Conservation (phyloP, 495 filamentous ascomycete species). For the Bryoglossum gracile region DNA sequence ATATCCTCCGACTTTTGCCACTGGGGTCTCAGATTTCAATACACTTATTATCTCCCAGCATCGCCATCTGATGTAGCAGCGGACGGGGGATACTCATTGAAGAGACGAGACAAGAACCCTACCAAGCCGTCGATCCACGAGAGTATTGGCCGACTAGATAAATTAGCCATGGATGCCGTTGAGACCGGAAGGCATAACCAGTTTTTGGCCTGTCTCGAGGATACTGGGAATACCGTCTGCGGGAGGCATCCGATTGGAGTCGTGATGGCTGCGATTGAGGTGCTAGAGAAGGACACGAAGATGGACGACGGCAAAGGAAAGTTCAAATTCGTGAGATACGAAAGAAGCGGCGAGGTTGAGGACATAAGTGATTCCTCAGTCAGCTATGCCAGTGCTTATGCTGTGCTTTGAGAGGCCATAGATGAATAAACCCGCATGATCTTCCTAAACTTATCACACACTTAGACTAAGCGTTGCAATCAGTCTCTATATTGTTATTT, state of each 20-base stretch:
- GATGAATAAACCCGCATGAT: too few species aligned
- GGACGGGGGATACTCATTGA: conserved; percentile 32
- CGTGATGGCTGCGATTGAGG: conserved; percentile 80
- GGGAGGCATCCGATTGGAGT: conserved; percentile 94
- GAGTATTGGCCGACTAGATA: conserved; percentile 76
- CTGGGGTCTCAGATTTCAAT: conserved; percentile 83
- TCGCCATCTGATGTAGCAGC: conserved; percentile 5
- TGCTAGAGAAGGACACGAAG: conserved; percentile 29
- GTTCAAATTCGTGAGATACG: conserved; percentile 86
- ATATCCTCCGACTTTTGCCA: conserved; percentile 95
- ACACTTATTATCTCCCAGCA: conserved; percentile 65
- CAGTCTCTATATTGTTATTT: too few species aligned
- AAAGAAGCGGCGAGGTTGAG: conserved; percentile 74
- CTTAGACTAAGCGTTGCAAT: too few species aligned
- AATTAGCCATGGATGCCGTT: conserved; percentile 74
- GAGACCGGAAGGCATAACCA: conserved; percentile 59
- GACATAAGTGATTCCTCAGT: conserved; percentile 77
- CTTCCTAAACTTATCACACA: too few species aligned
- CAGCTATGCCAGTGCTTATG: conserved; percentile 85
- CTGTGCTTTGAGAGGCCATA: conserved; percentile 38
- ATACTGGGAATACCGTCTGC: conserved; percentile 88
- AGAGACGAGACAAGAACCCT: conserved; percentile 34
- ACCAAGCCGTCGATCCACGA: conserved; percentile 64
- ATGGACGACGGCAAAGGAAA: conserved; percentile 28
- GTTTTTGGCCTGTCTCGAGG: conserved; percentile 60